Conservation (phyloP, 2,329 filamentous ascomycete genomes). For the Ceratocystis cacaofunesta region DNA sequence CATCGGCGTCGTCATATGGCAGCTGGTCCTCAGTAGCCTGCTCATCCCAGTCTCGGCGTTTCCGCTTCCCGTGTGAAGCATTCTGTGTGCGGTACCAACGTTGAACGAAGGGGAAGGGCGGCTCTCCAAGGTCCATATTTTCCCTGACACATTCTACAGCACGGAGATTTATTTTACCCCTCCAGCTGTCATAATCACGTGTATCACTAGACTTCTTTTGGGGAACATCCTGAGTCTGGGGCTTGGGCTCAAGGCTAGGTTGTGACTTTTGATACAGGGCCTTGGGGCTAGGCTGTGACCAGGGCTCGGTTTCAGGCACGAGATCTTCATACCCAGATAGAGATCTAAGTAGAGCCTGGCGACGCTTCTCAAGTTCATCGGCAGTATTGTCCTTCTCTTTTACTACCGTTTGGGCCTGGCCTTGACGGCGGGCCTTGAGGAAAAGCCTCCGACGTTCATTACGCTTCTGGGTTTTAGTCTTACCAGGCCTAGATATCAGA, state of each 20-base stretch:
- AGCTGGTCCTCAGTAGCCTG: constrained; percentile 27
- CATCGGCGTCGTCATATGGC: constrained; percentile 13
- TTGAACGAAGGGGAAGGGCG: constrained; percentile 81
- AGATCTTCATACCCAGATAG: constrained; percentile 26
- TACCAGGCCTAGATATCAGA: not conserved
- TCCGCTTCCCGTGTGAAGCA: constrained; percentile 39
- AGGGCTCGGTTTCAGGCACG: not conserved
- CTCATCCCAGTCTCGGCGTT: constrained; percentile 27
- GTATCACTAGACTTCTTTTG: not conserved
- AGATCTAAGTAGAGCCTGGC: constrained; percentile 24
- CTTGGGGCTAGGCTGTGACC: constrained; percentile 5
- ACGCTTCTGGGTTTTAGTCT: constrained; percentile 14
- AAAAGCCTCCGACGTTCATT: constrained; percentile 12
- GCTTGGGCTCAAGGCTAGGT: constrained; percentile 26
- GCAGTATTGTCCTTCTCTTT: constrained; percentile 4
- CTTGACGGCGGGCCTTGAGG: not conserved
- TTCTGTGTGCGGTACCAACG: constrained; percentile 63
- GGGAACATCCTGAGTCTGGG: constrained; percentile 23
- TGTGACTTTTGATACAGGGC: constrained; percentile 14
- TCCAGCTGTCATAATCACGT: constrained; percentile 46
- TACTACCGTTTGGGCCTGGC: not conserved
- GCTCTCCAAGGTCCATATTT: constrained; percentile 51
- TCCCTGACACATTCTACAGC: constrained; percentile 77
- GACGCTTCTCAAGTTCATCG: constrained; percentile 8
- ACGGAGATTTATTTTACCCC: constrained; percentile 53